Base-by-base conservation (phyloP, 2,329 filamentous ascomycete species). In the Pseudogymnoascus sp. region DNA sequence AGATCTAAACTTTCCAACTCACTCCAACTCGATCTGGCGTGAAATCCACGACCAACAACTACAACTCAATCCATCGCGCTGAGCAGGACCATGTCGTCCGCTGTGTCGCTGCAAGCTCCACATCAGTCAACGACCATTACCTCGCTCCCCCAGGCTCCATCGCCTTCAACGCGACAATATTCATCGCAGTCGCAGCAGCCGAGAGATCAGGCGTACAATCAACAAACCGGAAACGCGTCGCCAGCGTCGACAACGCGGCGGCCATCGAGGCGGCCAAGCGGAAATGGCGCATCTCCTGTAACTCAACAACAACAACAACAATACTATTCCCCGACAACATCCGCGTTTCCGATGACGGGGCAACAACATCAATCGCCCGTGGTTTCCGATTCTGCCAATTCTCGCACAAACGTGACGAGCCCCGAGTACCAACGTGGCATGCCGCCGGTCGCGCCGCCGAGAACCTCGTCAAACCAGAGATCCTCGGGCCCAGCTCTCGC, bases 391-490 rank as follows among this genome's bases (percentile, higher is more conserved):
- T 12, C 29, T 27, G 29, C 48, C n/a, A 55, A 55, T 21, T 55
- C 48, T 33, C 48, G 48, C 27, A 12, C 48, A 33, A 55, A 55
- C 15, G 48, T 55, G 15, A 33, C 48, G 27, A 18, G 18, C 37
- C 76, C 79, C 65, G 80, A 82, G 69, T 79, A 80, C 70, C 78
- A 79, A 76, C 82, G 76, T 75, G 83, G 79, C 74, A 85, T 82
- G 77, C 85, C 88, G 60, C 87, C 89, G 25, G 81, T 90, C 68
- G 87, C 88, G 61, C 92, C 89, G 58, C 89, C 90, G 36, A 85
- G 92, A 70, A 92, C 89, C 6, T 95, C 92, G 12, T 94, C 90
- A 45, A 88, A 85, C 66, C 83, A 86, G 66, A 81, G 77, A 73
- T 72, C 65, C 70, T 75, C 69, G 68, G 74, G 68, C 37, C 45